A percentile compares a stretch with the other conserved stretches of the same genome.
These are phyloP conservation scores for Dianthus caryophyllus DNA, from an alignment of 148 eudicot genomes.

Conservation along the genomic window DNA sequence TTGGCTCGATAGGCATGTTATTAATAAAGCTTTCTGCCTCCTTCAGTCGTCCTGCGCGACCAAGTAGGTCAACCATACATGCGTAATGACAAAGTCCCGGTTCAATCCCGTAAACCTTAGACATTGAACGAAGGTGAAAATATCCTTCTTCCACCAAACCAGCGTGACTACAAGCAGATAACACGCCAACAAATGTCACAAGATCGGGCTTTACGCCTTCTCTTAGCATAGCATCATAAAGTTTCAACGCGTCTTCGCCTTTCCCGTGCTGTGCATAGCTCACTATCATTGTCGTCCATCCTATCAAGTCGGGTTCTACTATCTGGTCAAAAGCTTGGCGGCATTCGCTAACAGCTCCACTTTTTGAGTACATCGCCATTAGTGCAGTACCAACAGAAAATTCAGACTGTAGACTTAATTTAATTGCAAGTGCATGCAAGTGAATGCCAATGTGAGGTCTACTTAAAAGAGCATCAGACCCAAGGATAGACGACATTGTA, in stretches of 20 bases:
- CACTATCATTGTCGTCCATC: slow-evolving; percentile 73
- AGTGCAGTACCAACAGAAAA: slow-evolving; percentile 67
- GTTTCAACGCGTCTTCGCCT: slow-evolving; percentile 53
- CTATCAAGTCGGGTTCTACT: slow-evolving; percentile 52
- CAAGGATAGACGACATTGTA: slow-evolving; percentile 58
- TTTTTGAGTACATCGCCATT: slow-evolving; percentile 66
- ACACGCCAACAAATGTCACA: slow-evolving; percentile 80
- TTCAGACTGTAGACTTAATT: slow-evolving; percentile 59
- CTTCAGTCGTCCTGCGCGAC: slow-evolving; percentile 67
- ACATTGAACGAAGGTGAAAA: slow-evolving; percentile 66
- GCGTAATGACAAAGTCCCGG: slow-evolving; percentile 68
- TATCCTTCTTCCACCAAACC: slow-evolving; percentile 85
- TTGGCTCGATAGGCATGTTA: slow-evolving; percentile 61
- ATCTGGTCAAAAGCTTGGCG: slow-evolving; percentile 55
- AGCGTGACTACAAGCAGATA: slow-evolving; percentile 84
- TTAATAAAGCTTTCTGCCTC: slow-evolving; percentile 67
- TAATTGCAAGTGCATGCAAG: slow-evolving; percentile 44
- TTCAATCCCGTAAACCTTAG: slow-evolving; percentile 49
- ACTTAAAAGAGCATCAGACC: slow-evolving; percentile 37
- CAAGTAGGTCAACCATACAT: slow-evolving; percentile 88
- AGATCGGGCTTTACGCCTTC: slow-evolving; percentile 66
- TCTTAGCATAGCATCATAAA: slow-evolving; percentile 56
- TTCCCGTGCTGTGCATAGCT: slow-evolving; percentile 80
- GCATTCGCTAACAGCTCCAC: slow-evolving; percentile 57
- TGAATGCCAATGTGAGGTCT: slow-evolving; percentile 44